A percentile compares a stretch with the other conserved stretches of the same genome.
Conservation (phyloP, 1,284 basidiomycete genomes). For the Sphagnurus paluster region DNA sequence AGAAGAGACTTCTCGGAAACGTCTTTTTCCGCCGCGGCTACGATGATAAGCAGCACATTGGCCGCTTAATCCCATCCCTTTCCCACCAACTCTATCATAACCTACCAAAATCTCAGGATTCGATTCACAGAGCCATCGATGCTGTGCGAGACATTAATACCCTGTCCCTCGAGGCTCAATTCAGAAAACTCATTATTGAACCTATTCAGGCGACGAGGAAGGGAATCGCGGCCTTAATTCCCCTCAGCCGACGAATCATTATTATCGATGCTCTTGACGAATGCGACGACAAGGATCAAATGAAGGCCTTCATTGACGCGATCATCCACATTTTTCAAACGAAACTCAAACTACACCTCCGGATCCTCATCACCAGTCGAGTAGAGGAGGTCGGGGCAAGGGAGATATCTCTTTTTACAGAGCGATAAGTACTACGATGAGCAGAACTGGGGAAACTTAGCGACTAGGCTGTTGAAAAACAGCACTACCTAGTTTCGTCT, state of each 20-base stretch:
- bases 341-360: not conserved
- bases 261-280: not conserved
- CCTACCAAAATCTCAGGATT: not conserved
- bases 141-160: not conserved
- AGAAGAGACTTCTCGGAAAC: not conserved
- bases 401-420: no score
- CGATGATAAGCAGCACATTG: not conserved
- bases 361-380: not conserved
- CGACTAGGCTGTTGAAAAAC: no score
- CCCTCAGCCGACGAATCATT: not conserved
- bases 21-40: conserved; percentile 1
- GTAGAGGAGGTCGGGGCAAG: no score
- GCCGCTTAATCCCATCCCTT: not conserved
- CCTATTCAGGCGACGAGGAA: no score
- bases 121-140: not conserved
- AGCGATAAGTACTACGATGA: no score
- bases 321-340: not conserved
- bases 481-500: no score
- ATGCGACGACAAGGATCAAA: not conserved
- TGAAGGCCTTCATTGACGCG: not conserved
- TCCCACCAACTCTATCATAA: not conserved
- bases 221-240: not conserved
- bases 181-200: not conserved
- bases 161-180: not conserved
- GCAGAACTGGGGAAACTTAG: no score